These are phyloP conservation scores for Picea sitchensis DNA, from an alignment of 75 land plant genomes.

Conservation along the genomic window DNA sequence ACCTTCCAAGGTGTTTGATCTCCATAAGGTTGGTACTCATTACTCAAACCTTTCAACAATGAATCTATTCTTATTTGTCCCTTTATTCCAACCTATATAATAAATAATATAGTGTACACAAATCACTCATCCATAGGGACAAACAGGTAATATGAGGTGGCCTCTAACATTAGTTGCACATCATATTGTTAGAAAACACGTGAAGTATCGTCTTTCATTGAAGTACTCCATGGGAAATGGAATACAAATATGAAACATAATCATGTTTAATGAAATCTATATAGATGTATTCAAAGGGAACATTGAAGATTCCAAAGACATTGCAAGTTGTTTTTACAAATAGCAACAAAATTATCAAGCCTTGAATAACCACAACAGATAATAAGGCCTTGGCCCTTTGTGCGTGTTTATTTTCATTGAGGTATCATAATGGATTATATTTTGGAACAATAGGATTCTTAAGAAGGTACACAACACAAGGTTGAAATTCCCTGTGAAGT, in stretches of 20 bases:
- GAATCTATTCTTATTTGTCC: conserved; percentile 80
- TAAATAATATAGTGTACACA: no score
- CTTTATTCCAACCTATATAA: conserved; percentile 76
- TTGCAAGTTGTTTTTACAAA: conserved; percentile 73
- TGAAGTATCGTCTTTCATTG: conserved; percentile 56
- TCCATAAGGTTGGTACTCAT: conserved; percentile 74
- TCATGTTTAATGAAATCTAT: conserved; percentile 86
- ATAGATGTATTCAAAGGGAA: conserved; percentile 94
- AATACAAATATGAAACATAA: conserved; percentile 80
- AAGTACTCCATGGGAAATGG: conserved; percentile 91
- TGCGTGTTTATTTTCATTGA: conserved; percentile 97
- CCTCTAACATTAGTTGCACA: no score
- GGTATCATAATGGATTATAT: conserved; percentile 90
- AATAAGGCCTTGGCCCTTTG: conserved; percentile 51
- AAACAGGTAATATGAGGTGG: no score
- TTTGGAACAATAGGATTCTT: conserved; percentile 96
- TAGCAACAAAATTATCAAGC: conserved; percentile 89
- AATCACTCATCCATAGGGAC: no score
- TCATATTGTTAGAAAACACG: no score
- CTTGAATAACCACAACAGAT: conserved; percentile 82
- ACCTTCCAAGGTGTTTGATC: conserved; percentile 98
- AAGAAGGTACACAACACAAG: conserved; percentile 45
- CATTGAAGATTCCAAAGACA: conserved; percentile 68
- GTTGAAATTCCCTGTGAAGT: conserved; percentile 12
- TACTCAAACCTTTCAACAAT: conserved; percentile 72